A percentile compares a stretch with the other conserved stretches of the same genome.
phyloP scores from a whole-genome alignment of 768 basidiomycete species.

The Boletus vermiculosoides region DNA sequence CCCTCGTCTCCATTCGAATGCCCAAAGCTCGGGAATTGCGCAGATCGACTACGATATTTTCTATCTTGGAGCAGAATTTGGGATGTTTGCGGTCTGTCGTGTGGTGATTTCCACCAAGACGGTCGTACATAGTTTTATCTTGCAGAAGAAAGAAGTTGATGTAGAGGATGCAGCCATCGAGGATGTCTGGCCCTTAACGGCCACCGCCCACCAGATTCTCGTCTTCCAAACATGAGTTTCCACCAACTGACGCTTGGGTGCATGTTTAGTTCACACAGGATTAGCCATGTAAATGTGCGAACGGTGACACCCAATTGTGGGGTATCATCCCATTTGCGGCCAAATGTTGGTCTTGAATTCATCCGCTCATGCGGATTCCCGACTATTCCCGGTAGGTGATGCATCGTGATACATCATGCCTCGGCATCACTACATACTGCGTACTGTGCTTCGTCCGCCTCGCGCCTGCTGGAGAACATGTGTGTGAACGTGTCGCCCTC shows the following conservation, averaged over 20 bases:
- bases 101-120: constrained; percentile 14
- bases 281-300: not conserved
- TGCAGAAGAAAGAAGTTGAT: constrained; percentile 31
- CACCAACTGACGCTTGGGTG: not conserved
- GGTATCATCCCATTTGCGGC: not conserved
- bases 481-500: constrained; percentile 1
- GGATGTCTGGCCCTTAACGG: constrained; percentile 32
- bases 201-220: constrained; percentile 32
- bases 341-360: too few species aligned
- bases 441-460: constrained; percentile 1
- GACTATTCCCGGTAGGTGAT: not conserved
- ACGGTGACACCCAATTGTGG: not conserved
- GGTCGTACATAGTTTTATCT: constrained; percentile 30
- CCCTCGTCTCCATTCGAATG: constrained; percentile 24
- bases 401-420: not conserved
- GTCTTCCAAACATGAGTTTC: constrained; percentile 24
- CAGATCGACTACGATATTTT: constrained; percentile 31
- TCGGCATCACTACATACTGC: not conserved
- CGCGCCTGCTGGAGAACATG: constrained; percentile 15
- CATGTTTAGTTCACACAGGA: not conserved
- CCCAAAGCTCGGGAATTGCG: not conserved
- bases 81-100: constrained; percentile 31
- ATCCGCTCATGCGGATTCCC: not conserved
- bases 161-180: constrained; percentile 28
- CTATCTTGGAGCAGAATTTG: constrained; percentile 27